These are phyloP conservation scores for Meira nashicola DNA, from an alignment of 1,284 basidiomycete species.

Conservation along the genomic window DNA sequence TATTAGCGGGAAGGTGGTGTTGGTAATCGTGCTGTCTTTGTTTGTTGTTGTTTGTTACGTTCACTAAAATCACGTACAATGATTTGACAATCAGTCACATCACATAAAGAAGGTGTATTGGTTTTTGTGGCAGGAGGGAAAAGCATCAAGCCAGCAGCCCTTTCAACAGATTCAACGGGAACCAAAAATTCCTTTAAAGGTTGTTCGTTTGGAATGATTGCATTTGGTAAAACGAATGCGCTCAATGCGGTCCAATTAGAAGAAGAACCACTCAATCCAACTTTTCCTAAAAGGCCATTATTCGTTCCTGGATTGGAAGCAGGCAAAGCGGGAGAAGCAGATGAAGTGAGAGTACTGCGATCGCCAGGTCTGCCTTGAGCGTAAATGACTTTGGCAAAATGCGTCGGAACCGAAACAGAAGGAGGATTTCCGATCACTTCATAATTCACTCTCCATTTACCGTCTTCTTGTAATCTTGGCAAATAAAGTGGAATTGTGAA, in stretches of 20 bases:
- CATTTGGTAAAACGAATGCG: slow-evolving; percentile 51
- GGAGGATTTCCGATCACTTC: slow-evolving; percentile 88
- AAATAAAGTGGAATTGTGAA: slow-evolving; percentile 98
- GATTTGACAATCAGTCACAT: slow-evolving; percentile 40
- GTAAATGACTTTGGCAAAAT: slow-evolving; percentile 94
- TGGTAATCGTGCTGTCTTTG: background rate
- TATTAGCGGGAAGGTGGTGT: background rate
- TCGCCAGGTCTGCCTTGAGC: slow-evolving; percentile 51
- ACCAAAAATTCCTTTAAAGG: slow-evolving; percentile 37
- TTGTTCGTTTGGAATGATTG: slow-evolving; percentile 44
- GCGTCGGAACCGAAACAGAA: slow-evolving; percentile 86
- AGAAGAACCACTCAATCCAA: slow-evolving; percentile 18
- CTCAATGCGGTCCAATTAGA: slow-evolving; percentile 25
- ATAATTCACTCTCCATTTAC: slow-evolving; percentile 49
- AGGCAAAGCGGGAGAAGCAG: background rate
- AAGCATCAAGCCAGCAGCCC: slow-evolving; percentile 78
- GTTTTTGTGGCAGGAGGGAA: slow-evolving; percentile 79
- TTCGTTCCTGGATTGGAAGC: background rate
- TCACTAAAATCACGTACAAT: slow-evolving; percentile 41
- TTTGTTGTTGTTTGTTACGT: slow-evolving; percentile 2
- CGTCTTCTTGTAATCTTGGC: slow-evolving; percentile 60
- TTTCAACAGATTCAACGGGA: slow-evolving; percentile 81
- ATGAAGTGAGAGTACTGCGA: background rate
- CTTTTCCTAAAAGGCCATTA: background rate
- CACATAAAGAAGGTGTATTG: slow-evolving; percentile 78